Evolutionary conservation across 345 rosid species (phyloP).

Genomic region (Gossypium stocksii): DNA sequence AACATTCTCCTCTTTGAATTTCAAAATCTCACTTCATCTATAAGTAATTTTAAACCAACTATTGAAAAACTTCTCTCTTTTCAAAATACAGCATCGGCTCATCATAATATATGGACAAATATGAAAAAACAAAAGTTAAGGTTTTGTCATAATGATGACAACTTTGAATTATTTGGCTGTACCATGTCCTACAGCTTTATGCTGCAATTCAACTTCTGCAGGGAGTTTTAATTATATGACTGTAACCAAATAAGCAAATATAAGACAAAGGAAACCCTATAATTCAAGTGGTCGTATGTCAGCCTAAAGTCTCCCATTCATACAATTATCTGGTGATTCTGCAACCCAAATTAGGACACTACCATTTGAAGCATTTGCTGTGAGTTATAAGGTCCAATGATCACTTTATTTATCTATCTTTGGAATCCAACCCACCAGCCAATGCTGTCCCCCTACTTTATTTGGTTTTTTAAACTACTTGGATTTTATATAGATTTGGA

Average conservation of each 20-base stretch:
- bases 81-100: slow-evolving; percentile 20
- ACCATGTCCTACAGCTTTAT: slow-evolving; percentile 51
- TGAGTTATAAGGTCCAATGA: not conserved
- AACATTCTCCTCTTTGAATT: too few species aligned
- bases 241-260: slow-evolving; percentile 39
- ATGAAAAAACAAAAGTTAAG: slow-evolving; percentile 94
- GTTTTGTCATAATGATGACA: slow-evolving; percentile 67
- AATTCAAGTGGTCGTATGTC: slow-evolving; percentile 30
- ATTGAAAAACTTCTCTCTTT: too few species aligned
- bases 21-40: too few species aligned
- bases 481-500: too few species aligned
- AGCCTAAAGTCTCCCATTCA: slow-evolving; percentile 19
- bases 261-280: slow-evolving; percentile 29
- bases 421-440: not conserved
- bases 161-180: slow-evolving; percentile 34
- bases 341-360: slow-evolving; percentile 7
- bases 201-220: slow-evolving; percentile 30
- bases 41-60: too few species aligned
- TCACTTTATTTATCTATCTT: too few species aligned
- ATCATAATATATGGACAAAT: slow-evolving; percentile 50
- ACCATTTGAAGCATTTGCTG: not conserved
- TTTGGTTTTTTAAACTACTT: too few species aligned
- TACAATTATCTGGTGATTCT: slow-evolving; percentile 17
- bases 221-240: slow-evolving; percentile 24
- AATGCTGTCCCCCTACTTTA: too few species aligned